Conservation (phyloP, 2,329 filamentous ascomycete species). For the Pseudomassariella vexata region DNA sequence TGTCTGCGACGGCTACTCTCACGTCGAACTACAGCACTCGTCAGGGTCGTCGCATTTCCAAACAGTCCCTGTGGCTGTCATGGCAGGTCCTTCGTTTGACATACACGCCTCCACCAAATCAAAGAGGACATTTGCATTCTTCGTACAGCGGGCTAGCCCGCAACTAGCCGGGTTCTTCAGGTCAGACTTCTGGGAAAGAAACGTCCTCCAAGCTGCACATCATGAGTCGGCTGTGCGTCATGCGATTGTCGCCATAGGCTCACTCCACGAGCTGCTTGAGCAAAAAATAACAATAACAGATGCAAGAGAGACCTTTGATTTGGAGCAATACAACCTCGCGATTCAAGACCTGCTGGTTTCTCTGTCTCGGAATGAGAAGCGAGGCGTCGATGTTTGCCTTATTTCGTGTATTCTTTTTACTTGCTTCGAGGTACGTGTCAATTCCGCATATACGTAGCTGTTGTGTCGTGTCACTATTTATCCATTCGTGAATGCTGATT, state of each 20-base stretch:
- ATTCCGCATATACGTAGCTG: background rate
- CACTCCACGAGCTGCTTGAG: conserved; percentile 2
- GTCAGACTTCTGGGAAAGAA: conserved; percentile 7
- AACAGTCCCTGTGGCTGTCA: background rate
- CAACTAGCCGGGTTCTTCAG: conserved; percentile 7
- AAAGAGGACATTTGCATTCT: conserved; percentile 5
- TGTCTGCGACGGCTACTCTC: conserved; percentile 4
- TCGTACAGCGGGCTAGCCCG: conserved; percentile 2
- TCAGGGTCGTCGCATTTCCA: background rate
- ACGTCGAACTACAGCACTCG: background rate
- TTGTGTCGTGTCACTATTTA: background rate
- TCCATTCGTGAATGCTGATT: background rate
- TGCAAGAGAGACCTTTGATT: conserved; percentile 1
- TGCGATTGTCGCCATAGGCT: conserved; percentile 6
- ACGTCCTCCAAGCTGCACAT: conserved; percentile 4
- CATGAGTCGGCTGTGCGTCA: conserved; percentile 5
- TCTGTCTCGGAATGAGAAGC: background rate
- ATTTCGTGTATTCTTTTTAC: conserved; percentile 7
- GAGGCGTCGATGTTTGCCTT: conserved; percentile 5
- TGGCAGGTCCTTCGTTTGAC: background rate
- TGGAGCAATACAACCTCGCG: conserved; percentile 7
- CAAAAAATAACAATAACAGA: background rate
- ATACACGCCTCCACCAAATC: background rate
- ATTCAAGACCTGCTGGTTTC: conserved; percentile 5
- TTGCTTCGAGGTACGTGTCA: conserved; percentile 5